Evolutionary conservation across 495 filamentous ascomycete genomes (phyloP).

Genomic region (Penicillium flavigenum): DNA sequence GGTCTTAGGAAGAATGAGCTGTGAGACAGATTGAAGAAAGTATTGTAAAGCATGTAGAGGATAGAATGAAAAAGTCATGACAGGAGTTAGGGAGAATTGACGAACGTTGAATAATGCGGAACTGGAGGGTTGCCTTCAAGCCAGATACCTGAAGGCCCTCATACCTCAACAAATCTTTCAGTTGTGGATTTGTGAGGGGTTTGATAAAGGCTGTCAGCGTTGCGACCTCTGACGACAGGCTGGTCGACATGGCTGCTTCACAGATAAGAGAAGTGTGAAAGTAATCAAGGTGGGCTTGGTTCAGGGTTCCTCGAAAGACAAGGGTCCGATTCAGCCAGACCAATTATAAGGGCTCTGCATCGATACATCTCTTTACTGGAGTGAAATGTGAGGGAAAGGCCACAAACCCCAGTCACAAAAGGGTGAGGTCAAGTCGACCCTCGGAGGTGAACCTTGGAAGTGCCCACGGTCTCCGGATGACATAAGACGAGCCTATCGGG

Average conservation of each 20-base stretch:
- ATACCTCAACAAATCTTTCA: constrained; percentile 69
- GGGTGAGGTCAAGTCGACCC: constrained; percentile 9
- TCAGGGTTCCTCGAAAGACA: constrained; percentile 6
- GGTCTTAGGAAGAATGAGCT: background rate
- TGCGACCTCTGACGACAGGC: constrained; percentile 37
- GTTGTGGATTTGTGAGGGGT: constrained; percentile 64
- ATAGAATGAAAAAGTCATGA: background rate
- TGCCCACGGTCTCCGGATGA: constrained; percentile 33
- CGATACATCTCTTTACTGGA: constrained; percentile 25
- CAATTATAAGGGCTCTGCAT: constrained; percentile 12
- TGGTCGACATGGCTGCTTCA: constrained; percentile 45
- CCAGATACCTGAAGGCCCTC: constrained; percentile 73
- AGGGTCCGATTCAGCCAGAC: constrained; percentile 23
- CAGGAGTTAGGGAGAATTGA: constrained; percentile 11
- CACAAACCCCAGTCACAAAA: constrained; percentile 1
- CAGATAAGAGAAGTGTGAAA: constrained; percentile 2
- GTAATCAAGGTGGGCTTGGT: constrained; percentile 11
- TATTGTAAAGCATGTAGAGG: constrained; percentile 6
- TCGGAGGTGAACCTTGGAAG: constrained; percentile 20
- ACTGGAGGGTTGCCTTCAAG: constrained; percentile 76
- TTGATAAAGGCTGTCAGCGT: constrained; percentile 51
- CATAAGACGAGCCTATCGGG: constrained; percentile 39
- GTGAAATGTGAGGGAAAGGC: background rate
- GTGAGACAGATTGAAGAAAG: background rate
- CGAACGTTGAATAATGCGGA: constrained; percentile 73